Percentiles rank a stretch among this genome's conserved stretches.
Evolutionary conservation across 805 yeast genomes (phyloP).

Genomic region (Cyberlindnera meyerae): DNA sequence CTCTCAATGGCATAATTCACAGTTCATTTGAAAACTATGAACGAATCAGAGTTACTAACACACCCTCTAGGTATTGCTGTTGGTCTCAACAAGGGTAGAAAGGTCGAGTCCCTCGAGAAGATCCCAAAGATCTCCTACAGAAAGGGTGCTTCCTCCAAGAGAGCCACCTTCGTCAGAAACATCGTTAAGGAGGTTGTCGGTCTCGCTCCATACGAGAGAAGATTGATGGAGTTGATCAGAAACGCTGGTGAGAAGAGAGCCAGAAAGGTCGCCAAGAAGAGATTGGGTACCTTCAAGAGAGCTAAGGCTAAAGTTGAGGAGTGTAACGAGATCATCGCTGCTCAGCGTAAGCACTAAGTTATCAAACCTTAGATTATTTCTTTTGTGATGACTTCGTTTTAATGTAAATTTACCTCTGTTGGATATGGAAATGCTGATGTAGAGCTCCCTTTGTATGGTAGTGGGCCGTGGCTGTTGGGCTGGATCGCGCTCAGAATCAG

Average conservation of each 20-base stretch:
- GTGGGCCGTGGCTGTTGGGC: too few relatives aligned
- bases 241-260: conserved; percentile 99
- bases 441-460: too few relatives aligned
- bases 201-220: conserved; percentile 99
- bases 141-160: conserved; percentile 95
- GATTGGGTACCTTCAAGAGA: conserved; percentile 99
- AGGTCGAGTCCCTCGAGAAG: conserved; percentile 79
- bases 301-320: conserved; percentile 99
- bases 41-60: conserved; percentile 30
- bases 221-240: conserved; percentile 98
- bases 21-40: too few relatives aligned
- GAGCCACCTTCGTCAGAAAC: conserved; percentile 93
- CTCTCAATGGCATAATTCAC: too few relatives aligned
- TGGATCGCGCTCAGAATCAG: too few relatives aligned
- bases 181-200: conserved; percentile 97
- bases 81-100: conserved; percentile 99
- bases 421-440: conserved; percentile 4
- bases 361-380: neutral
- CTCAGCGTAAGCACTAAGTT: conserved; percentile 86
- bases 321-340: conserved; percentile 93
- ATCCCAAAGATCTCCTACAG: conserved; percentile 90
- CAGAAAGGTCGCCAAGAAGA: conserved; percentile 99
- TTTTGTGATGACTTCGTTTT: conserved; percentile 3
- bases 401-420: conserved; percentile 21
- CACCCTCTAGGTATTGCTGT: conserved; percentile 72